These are phyloP conservation scores for Taphrina flavorubra DNA, from an alignment of 1,139 yeast species.

Conservation along the genomic window DNA sequence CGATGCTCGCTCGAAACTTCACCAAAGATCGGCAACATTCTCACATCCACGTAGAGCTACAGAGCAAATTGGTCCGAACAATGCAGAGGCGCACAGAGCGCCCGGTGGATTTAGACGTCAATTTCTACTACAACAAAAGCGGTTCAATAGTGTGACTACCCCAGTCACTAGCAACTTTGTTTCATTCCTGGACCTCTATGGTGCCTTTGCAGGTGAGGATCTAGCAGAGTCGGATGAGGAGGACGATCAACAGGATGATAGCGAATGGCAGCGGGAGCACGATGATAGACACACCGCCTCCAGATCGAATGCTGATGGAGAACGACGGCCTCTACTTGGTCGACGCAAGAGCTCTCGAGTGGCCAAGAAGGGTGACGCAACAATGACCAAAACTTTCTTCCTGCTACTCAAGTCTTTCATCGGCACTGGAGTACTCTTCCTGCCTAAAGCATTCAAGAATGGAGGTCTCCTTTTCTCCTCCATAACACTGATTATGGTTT, in stretches of 20 bases:
- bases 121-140: slow-evolving; percentile 59
- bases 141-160: slow-evolving; percentile 29
- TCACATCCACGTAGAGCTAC: slow-evolving; percentile 51
- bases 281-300: slow-evolving; percentile 26
- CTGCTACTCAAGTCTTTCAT: slow-evolving; percentile 85
- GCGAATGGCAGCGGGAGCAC: slow-evolving; percentile 44
- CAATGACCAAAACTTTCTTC: slow-evolving; percentile 70
- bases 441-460: slow-evolving; percentile 77
- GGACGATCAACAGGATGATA: slow-evolving; percentile 49
- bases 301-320: slow-evolving; percentile 22
- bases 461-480: slow-evolving; percentile 86
- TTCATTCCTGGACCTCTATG: slow-evolving; percentile 84
- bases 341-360: slow-evolving; percentile 41
- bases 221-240: slow-evolving; percentile 67
- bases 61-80: slow-evolving; percentile 50
- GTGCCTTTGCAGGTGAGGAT: slow-evolving; percentile 97
- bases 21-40: slow-evolving; percentile 55
- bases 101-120: slow-evolving; percentile 96
- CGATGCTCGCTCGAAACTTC: slow-evolving; percentile 47
- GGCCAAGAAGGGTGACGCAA: slow-evolving; percentile 54
- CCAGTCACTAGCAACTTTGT: slow-evolving; percentile 77
- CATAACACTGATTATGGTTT: slow-evolving; percentile 66
- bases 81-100: slow-evolving; percentile 65
- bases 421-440: slow-evolving; percentile 94
- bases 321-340: slow-evolving; percentile 40